Evolutionary conservation across 1,284 basidiomycete species (phyloP), one percentile per base, ranked within the genome.

Genomic region (Singerocomus rubriflavus): DNA sequence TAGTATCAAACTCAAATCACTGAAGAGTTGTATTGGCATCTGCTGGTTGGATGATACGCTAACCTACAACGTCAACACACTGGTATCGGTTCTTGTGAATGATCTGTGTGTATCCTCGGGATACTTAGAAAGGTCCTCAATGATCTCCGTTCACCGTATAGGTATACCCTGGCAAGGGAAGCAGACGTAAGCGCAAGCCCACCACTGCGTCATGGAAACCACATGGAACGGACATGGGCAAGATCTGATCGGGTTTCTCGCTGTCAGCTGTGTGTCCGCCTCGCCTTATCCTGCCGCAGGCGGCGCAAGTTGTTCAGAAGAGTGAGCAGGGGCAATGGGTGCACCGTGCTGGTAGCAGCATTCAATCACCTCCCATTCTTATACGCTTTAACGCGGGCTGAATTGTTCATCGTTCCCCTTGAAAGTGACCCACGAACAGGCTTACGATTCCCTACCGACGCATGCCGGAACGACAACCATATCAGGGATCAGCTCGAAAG

Each of bases 401-500:
- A 26, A 26, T 14, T 6, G 7, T 46, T 16, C 3, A 13, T 16
- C 21, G 21, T 25, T 17, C 16, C 44, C 9, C 16, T 40, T 31
- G 6, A 70, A 71, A 46, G 57, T 71, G 54, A 12, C 13, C 35
- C 16, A 32, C 32, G n/a, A 36, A 31, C 34, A 16, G 29, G 5
- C 30, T 32, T 10, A 32, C 39, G 30, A 45, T 25, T 33, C 9
- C 9, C n/a, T 27, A n/a, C 12, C 11, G 25, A 57, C 52, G 13
- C 27, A 70, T 73, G 68, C 57, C 57, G 37, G 55, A 67, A 48
- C 55, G 71, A 57, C 54, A 56, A 41, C 61, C 66, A 4, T 73
- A 70, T 57, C 53, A 59, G 38, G 72, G 73, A 12, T 17, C 57
- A 29, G 55, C 55, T 27, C 67, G 75, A 36, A 75, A 73, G 53